Conservation (phyloP, 208 protist species). For the Leishmania tarentolae region DNA sequence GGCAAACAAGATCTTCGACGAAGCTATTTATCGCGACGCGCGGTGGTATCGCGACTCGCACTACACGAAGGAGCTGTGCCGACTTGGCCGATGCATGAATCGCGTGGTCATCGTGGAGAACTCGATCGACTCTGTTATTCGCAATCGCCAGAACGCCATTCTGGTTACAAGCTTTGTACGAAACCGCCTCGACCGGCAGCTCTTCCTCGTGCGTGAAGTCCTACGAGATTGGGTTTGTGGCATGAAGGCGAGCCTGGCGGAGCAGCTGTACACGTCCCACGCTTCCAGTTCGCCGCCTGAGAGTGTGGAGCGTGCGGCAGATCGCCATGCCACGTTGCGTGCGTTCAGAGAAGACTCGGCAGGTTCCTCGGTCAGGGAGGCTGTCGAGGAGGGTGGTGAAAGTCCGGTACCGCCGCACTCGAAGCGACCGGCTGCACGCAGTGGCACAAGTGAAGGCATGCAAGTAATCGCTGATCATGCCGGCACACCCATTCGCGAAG, state of each 20-base stretch:
- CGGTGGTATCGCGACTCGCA: slow-evolving; percentile 86
- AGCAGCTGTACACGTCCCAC: slow-evolving; percentile 4
- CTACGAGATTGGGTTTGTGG: slow-evolving; percentile 65
- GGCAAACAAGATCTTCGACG: slow-evolving; percentile 66
- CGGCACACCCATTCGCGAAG: background rate
- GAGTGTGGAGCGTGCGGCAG: background rate
- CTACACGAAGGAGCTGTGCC: slow-evolving; percentile 89
- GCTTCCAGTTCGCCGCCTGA: background rate
- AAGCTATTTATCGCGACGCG: slow-evolving; percentile 83
- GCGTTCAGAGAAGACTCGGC: background rate
- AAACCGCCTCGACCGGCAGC: slow-evolving; percentile 69
- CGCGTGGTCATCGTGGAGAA: slow-evolving; percentile 91
- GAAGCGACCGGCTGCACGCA: background rate
- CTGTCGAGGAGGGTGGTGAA: slow-evolving; percentile 17
- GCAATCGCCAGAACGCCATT: slow-evolving; percentile 83
- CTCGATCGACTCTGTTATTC: slow-evolving; percentile 73
- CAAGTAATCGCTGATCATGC: too few species aligned
- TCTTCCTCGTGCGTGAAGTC: slow-evolving; percentile 68
- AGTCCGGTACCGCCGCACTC: slow-evolving; percentile 18
- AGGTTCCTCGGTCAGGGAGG: background rate
- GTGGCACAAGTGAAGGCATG: background rate
- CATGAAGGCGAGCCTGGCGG: slow-evolving; percentile 30
- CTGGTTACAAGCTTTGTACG: slow-evolving; percentile 87
- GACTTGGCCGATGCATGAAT: slow-evolving; percentile 73
- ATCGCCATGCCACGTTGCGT: background rate